Percentiles rank a stretch among this genome's conserved stretches.
These are phyloP conservation scores for Serendipita sp. DNA, from an alignment of 768 basidiomycete species.

Conservation along the genomic window DNA sequence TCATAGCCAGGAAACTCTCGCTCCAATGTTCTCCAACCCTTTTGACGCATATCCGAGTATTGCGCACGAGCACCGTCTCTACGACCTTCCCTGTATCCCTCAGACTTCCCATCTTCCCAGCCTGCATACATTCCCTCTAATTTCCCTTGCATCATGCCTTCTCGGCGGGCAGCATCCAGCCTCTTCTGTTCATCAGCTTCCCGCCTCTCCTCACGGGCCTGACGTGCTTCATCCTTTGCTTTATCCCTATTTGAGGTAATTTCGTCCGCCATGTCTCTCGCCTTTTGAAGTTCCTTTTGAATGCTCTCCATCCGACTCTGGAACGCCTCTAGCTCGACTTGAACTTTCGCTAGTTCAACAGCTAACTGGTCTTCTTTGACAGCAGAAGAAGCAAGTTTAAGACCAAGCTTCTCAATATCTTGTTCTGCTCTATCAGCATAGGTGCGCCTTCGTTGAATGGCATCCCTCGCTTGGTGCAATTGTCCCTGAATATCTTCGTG, in stretches of 20 bases:
- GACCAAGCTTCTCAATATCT: neutral
- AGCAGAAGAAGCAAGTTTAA: neutral
- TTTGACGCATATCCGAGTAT: neutral
- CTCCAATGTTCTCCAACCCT: neutral
- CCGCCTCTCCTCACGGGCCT: neutral
- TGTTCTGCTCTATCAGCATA: neutral
- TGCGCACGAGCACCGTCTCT: neutral
- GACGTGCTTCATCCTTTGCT: neutral
- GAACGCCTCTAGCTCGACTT: neutral
- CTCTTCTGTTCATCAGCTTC: neutral
- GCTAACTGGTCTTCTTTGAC: neutral
- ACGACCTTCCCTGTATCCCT: neutral
- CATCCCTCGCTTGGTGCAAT: neutral
- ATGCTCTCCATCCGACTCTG: neutral
- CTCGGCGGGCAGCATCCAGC: neutral
- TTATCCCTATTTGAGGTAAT: neutral
- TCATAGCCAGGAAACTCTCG: neutral
- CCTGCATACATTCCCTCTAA: neutral
- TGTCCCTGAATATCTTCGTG: neutral
- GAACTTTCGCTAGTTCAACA: neutral
- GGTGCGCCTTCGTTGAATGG: neutral
- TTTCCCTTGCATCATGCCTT: constrained; percentile 1
- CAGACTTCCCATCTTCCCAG: neutral
- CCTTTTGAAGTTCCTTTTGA: neutral
- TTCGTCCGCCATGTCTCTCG: neutral